Conservation (phyloP, 352 stramenopile species). For the Pythium diclinum region DNA sequence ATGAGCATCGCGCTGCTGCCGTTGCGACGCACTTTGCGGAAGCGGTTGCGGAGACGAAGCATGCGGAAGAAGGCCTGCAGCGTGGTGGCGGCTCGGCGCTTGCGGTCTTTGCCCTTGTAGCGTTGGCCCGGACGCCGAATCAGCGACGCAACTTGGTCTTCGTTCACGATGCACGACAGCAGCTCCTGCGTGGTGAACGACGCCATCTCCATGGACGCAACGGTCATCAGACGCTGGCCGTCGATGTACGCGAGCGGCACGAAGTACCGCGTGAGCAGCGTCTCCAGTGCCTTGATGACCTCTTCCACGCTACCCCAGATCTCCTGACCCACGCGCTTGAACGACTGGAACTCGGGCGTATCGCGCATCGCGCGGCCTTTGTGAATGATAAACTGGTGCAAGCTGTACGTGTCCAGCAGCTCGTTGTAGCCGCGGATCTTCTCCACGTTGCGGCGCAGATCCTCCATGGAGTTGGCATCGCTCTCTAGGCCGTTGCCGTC, state of each 20-base stretch:
- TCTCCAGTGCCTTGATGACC: slow-evolving; percentile 68
- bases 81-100: slow-evolving; percentile 54
- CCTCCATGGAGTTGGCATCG: slow-evolving; percentile 47
- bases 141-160: slow-evolving; percentile 76
- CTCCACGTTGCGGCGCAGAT: slow-evolving; percentile 67
- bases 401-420: slow-evolving; percentile 69
- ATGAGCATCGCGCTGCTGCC: slow-evolving; percentile 50
- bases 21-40: slow-evolving; percentile 39
- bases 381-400: slow-evolving; percentile 90
- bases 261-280: slow-evolving; percentile 75
- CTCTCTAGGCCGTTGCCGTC: slow-evolving; percentile 8
- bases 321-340: slow-evolving; percentile 72
- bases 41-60: slow-evolving; percentile 43
- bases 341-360: slow-evolving; percentile 86
- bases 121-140: slow-evolving; percentile 66
- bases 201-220: slow-evolving; percentile 62
- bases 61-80: slow-evolving; percentile 77
- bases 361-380: slow-evolving; percentile 76
- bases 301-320: slow-evolving; percentile 80
- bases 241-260: slow-evolving; percentile 86
- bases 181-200: slow-evolving; percentile 58
- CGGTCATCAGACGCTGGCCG: slow-evolving; percentile 66
- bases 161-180: slow-evolving; percentile 81
- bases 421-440: slow-evolving; percentile 83
- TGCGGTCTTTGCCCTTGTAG: slow-evolving; percentile 73